Conservation (phyloP, 2,329 filamentous ascomycete species). For the Hypoxylon sp. region DNA sequence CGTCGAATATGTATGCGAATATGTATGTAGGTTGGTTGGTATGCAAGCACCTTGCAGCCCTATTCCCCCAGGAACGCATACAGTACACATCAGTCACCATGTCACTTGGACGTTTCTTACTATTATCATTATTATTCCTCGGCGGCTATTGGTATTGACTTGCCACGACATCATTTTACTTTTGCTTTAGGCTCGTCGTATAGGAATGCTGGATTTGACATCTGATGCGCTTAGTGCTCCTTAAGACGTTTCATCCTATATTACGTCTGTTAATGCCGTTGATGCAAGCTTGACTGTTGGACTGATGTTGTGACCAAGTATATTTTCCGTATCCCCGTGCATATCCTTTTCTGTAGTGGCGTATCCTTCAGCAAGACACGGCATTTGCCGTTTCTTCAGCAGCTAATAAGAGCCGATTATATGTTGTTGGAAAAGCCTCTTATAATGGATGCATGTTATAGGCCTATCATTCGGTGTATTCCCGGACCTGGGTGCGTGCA, state of each 20-base stretch:
- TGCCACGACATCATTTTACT: slow-evolving; percentile 35
- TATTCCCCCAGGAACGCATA: slow-evolving; percentile 38
- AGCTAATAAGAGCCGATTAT: slow-evolving; percentile 29
- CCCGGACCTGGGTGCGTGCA: slow-evolving; percentile 2
- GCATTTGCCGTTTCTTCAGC: slow-evolving; percentile 22
- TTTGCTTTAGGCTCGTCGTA: slow-evolving; percentile 25
- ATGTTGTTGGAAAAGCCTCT: slow-evolving; percentile 11
- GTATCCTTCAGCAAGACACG: slow-evolving; percentile 21
- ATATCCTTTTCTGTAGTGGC: slow-evolving; percentile 29
- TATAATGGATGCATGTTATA: slow-evolving; percentile 5
- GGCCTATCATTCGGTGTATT: slow-evolving; percentile 6
- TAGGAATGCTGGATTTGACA: slow-evolving; percentile 35
- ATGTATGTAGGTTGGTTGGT: slow-evolving; percentile 13
- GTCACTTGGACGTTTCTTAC: slow-evolving; percentile 36
- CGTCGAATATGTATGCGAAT: slow-evolving; percentile 26
- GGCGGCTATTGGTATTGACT: slow-evolving; percentile 42
- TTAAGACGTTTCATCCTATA: slow-evolving; percentile 47
- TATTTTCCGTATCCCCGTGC: slow-evolving; percentile 4
- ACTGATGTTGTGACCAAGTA: slow-evolving; percentile 17
- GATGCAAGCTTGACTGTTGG: slow-evolving; percentile 29
- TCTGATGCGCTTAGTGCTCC: slow-evolving; percentile 42
- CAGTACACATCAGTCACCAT: slow-evolving; percentile 25
- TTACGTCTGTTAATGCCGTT: slow-evolving; percentile 38
- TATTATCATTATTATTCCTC: slow-evolving; percentile 34
- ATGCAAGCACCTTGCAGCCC: slow-evolving; percentile 43